Evolutionary conservation across 2,329 filamentous ascomycete genomes (phyloP), one percentile per base, ranked within the genome.

Genomic region (Ophiostoma sp.): DNA sequence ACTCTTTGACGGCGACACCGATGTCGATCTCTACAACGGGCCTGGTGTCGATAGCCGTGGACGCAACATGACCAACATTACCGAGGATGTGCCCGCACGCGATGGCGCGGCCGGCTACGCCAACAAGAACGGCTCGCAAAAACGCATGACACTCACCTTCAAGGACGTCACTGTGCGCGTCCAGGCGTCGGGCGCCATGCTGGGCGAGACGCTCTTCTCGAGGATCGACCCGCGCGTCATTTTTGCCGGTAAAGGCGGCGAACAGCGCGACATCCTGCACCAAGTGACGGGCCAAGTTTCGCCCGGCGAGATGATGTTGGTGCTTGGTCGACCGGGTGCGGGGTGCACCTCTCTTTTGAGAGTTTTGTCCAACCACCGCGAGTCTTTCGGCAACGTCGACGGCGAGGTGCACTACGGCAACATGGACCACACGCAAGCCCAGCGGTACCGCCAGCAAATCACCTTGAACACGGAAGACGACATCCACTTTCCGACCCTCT

Each of bases 401-500:
- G 92, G 92, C 3, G 85, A 91, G 0, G 89, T 92, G 5, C 87
- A 87, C 31, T 92, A 92, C 78, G 89, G 91, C 19, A 84, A 83
- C 0, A 82, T 82, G 0, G 79, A 81, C 25, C 80, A 84, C 1
- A 77, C 82, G 39, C 82, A 82, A 5, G 88, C 89, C 80, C 82
- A 75, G 25, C 75, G 74, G 17, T 81, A 78, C 72, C 77, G 79
- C 0, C 79, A 79, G 73, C 78, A 86, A 83, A 76, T 80, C 11
- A 77, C 79, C 33, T 91, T 92, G 78, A 91, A 91, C 76, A 87
- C 91, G 0, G 93, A 95, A 80, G 83, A 84, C 68, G 73, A 76
- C 79, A 86, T 91, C 36, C 92, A 95, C 79, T 92, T 92, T 75
- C 88, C 92, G 0, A 90, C 89, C 1, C 81, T 94, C 59, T 90